phyloP scores from a whole-genome alignment of 257 asterid genomes.

The Plantago major region DNA sequence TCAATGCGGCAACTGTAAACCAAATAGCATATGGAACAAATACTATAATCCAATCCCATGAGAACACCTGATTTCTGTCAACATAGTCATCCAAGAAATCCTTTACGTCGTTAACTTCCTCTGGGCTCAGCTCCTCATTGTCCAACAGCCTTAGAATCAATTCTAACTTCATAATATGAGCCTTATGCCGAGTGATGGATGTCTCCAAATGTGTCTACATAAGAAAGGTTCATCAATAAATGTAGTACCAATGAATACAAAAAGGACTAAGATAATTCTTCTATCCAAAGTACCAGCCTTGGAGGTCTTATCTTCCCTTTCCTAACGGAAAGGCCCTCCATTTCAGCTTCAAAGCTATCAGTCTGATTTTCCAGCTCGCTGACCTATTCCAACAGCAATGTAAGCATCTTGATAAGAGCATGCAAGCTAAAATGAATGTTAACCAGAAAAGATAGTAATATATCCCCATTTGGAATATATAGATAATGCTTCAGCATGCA shows the following conservation, averaged over 20 bases:
- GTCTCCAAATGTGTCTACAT: constrained; percentile 85
- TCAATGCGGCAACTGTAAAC: neutral
- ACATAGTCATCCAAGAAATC: constrained; percentile 98
- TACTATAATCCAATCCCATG: neutral
- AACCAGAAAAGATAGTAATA: no score
- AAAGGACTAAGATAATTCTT: constrained; percentile 13
- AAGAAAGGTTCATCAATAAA: constrained; percentile 15
- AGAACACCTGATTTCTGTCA: constrained; percentile 90
- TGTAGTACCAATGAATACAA: constrained; percentile 7
- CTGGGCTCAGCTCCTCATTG: constrained; percentile 96
- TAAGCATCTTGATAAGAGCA: no score
- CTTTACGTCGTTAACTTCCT: constrained; percentile 95
- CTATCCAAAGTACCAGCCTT: constrained; percentile 60
- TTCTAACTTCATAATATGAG: constrained; percentile 96
- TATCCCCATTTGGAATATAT: no score
- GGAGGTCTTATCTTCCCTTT: constrained; percentile 98
- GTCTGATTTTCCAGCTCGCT: constrained; percentile 95
- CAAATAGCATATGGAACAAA: constrained; percentile 4
- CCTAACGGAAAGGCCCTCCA: constrained; percentile 92
- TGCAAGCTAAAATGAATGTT: no score
- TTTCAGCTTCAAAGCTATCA: constrained; percentile 96
- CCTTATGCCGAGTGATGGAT: constrained; percentile 94
- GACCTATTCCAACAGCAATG: constrained; percentile 51
- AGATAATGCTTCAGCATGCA: no score
- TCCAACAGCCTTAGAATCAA: constrained; percentile 90